Base-by-base conservation (phyloP, 2,329 filamentous ascomycete genomes). In the Diaporthe amygdali region DNA sequence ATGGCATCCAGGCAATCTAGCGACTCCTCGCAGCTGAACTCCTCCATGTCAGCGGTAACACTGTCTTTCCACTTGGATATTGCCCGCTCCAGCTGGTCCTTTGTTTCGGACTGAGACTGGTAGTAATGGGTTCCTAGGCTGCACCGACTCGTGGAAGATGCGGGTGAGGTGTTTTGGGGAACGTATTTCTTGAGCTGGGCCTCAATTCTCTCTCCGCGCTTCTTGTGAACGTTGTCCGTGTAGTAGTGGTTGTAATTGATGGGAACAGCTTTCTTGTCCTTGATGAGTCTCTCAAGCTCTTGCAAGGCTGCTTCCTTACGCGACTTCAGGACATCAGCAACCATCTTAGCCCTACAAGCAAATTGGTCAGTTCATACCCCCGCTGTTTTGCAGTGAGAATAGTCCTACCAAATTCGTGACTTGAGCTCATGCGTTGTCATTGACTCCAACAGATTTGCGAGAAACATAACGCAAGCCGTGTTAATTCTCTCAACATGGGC, bases 171-270 rank as follows among this genome's bases (percentile, higher is more conserved):
- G 32, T 15, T 22, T 3, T 32, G n/a, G 5, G 51, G 41, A 0
- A 56, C 3, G 5, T 68, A n/a, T 3, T 51, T 17, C 6, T 41
- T 7, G 5, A 64, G 4, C 12, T 69, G 49, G 0, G 17, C 4
- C 20, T 14, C n/a, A 1, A 69, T 25, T 12, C 70, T 30, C 5
- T 69, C 8, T 7, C 8, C 47, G 0, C 66, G 70, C 25, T 52
- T 71, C 22, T 55, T 64, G 9, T 69, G 55, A 0, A 69, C 17
- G 6, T 27, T 69, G 25, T 71, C 66, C 0, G 70, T 71, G 32
- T 71, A 71, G 10, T 71, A 71, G 3, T 71, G 70, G n/a, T 71
- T 69, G 49, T 71, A 71, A 22, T 71, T 71, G 55, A 71, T 64
- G 0, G 70, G 70, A 6, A 39, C 0, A 0, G 34, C 49, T 2